Conservation (phyloP, 225 moss, liverwort and hornwort genomes). For the Ulota crispa region DNA sequence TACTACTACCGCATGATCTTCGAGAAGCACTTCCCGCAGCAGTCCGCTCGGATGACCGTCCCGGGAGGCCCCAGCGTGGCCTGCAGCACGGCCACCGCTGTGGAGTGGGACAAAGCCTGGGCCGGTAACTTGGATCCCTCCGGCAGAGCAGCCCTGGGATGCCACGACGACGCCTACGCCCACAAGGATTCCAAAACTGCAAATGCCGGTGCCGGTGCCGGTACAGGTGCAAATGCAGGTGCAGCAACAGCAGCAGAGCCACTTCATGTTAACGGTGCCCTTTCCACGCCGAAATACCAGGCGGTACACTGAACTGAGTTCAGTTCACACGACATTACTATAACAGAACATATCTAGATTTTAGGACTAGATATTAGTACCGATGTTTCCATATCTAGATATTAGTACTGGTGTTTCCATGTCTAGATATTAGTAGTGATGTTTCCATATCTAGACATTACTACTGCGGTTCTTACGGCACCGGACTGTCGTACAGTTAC, state of each 20-base stretch:
- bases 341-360: no score
- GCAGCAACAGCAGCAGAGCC: neutral
- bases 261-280: neutral
- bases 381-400: no score
- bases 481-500: neutral
- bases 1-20: constrained; percentile 84
- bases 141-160: constrained; percentile 74
- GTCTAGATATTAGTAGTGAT: no score
- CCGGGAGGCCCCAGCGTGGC: constrained; percentile 87
- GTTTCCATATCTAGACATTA: no score
- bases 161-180: constrained; percentile 55
- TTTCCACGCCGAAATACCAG: constrained; percentile 15
- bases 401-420: no score
- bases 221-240: neutral
- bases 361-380: no score
- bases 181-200: neutral
- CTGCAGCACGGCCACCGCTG: constrained; percentile 75
- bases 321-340: no score
- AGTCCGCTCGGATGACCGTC: constrained; percentile 72
- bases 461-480: no score
- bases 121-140: constrained; percentile 84
- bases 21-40: constrained; percentile 82
- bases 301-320: constrained; percentile 20
- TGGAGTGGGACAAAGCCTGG: constrained; percentile 89
- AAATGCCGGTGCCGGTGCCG: constrained; percentile 3